A percentile compares a stretch with the other conserved stretches of the same genome.
Evolutionary conservation across 495 filamentous ascomycete genomes (phyloP).

Genomic region (Venustampulla echinocandica): DNA sequence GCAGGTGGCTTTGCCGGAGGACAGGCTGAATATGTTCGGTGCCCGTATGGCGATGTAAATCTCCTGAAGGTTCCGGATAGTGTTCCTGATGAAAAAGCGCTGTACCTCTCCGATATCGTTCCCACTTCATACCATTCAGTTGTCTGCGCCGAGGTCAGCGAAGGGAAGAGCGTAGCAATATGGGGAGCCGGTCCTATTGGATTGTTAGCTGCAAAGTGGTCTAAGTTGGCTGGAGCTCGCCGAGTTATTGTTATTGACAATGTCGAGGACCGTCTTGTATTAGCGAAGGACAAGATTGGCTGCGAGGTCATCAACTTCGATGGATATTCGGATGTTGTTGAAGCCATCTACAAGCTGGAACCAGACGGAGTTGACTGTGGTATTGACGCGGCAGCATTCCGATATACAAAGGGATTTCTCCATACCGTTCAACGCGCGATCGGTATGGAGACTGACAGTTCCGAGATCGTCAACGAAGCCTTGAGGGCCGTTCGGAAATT

Average conservation of each 20-base stretch:
- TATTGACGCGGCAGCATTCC: constrained; percentile 31
- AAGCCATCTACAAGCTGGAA: constrained; percentile 26
- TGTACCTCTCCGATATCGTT: constrained; percentile 75
- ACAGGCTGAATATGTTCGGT: constrained; percentile 77
- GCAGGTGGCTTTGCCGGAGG: constrained; percentile 82
- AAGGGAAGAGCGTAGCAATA: constrained; percentile 67
- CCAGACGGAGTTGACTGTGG: constrained; percentile 28
- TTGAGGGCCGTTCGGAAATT: constrained; percentile 28
- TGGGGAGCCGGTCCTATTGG: constrained; percentile 58
- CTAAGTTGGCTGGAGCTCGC: constrained; percentile 19
- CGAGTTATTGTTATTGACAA: constrained; percentile 31
- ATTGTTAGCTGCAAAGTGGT: constrained; percentile 1
- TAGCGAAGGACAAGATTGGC: constrained; percentile 27
- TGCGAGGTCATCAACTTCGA: constrained; percentile 26
- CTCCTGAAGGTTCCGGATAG: constrained; percentile 67
- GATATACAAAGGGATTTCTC: constrained; percentile 19
- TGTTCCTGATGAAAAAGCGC: constrained; percentile 77
- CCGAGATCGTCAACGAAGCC: constrained; percentile 25
- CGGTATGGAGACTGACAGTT: constrained; percentile 24
- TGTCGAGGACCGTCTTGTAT: constrained; percentile 22
- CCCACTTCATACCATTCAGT: constrained; percentile 71
- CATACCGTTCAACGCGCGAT: constrained; percentile 25
- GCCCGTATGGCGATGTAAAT: constrained; percentile 71
- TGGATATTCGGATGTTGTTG: constrained; percentile 23
- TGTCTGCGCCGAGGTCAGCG: constrained; percentile 71